Percentiles rank a stretch among this genome's conserved stretches.
These are phyloP conservation scores for Collariella sp. DNA, from an alignment of 495 filamentous ascomycete species.

Conservation along the genomic window DNA sequence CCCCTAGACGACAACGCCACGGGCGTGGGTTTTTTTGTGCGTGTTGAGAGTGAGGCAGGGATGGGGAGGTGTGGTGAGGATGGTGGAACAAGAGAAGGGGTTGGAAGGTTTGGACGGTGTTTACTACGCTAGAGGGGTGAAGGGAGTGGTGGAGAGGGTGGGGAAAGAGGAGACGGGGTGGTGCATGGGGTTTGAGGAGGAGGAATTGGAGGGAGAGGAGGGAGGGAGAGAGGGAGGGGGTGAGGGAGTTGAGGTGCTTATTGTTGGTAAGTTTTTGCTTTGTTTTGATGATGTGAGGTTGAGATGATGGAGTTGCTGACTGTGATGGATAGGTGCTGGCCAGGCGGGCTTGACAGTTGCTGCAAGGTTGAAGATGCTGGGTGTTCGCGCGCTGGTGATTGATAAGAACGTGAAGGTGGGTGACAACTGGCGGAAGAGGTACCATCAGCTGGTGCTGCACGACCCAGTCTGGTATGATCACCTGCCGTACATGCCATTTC, in stretches of 20 bases:
- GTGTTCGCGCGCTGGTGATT: constrained; percentile 53
- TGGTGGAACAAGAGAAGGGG: constrained; percentile 39
- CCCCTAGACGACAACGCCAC: constrained; percentile 40
- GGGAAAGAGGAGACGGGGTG: constrained; percentile 45
- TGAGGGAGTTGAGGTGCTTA: constrained; percentile 53
- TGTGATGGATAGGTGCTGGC: constrained; percentile 39
- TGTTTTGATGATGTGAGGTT: background rate
- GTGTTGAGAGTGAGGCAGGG: constrained; percentile 45
- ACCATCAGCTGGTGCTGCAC: constrained; percentile 57
- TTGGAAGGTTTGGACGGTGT: constrained; percentile 62
- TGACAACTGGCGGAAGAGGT: constrained; percentile 71
- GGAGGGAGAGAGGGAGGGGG: constrained; percentile 47
- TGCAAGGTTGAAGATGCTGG: constrained; percentile 68
- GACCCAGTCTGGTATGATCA: constrained; percentile 74
- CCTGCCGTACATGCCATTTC: constrained; percentile 64
- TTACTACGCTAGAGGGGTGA: constrained; percentile 50
- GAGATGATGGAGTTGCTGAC: constrained; percentile 4
- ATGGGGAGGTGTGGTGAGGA: constrained; percentile 48
- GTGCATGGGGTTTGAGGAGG: constrained; percentile 38
- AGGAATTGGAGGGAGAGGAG: constrained; percentile 61
- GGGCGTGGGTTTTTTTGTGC: constrained; percentile 47
- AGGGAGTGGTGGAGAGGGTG: constrained; percentile 43
- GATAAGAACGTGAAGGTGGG: constrained; percentile 59
- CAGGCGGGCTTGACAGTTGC: constrained; percentile 53
- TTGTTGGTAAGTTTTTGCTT: constrained; percentile 47